Conservation (phyloP, 371 early-diverging fungal species). For the Umbelopsis sp. region DNA sequence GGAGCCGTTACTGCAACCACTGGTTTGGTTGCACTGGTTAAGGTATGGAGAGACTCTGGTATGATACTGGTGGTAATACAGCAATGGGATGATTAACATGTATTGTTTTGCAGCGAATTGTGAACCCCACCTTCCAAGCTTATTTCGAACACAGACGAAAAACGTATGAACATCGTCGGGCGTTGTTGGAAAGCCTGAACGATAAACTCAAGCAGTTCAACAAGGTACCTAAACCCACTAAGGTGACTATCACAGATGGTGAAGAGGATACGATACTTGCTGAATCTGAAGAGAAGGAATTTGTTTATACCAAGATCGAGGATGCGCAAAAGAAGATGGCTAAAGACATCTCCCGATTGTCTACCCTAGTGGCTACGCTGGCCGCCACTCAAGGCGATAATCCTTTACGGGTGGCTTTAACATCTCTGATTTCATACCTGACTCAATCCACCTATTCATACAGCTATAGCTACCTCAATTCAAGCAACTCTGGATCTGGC, state of each 20-base stretch:
- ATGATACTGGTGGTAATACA: background rate
- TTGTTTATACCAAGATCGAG: constrained; percentile 8
- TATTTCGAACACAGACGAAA: constrained; percentile 11
- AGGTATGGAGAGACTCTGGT: constrained; percentile 29
- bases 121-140: constrained; percentile 7
- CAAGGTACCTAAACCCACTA: background rate
- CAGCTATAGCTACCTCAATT: constrained; percentile 10
- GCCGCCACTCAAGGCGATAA: constrained; percentile 6
- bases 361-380: background rate
- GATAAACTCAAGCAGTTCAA: background rate
- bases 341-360: background rate
- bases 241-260: background rate
- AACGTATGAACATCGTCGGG: constrained; percentile 5
- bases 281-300: constrained; percentile 2
- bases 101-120: background rate
- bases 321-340: constrained; percentile 14
- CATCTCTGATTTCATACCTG: constrained; percentile 4
- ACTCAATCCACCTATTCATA: constrained; percentile 15
- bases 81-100: background rate
- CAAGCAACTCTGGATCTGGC: constrained; percentile 10
- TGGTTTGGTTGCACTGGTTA: constrained; percentile 40
- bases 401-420: background rate
- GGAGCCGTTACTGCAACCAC: constrained; percentile 46
- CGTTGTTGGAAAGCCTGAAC: background rate
- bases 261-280: constrained; percentile 2